A percentile compares a stretch with the other conserved stretches of the same genome.
Evolutionary conservation across 495 filamentous ascomycete species (phyloP).

Genomic region (Articulospora tetracladia): DNA sequence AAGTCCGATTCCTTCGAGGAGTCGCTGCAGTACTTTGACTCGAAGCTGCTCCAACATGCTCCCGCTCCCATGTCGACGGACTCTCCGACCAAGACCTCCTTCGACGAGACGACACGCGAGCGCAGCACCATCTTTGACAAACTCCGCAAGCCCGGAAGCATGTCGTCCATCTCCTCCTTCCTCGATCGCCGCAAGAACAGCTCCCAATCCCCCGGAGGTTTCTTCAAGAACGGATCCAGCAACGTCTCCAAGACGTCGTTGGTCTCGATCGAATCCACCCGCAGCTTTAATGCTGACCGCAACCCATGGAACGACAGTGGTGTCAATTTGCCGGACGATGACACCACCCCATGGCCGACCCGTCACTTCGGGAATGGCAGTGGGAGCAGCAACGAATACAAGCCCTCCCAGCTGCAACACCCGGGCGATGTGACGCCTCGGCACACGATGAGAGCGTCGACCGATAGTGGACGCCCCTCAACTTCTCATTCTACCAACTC

Average conservation of each 20-base stretch:
- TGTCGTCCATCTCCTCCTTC: constrained; percentile 88
- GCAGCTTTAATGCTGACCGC: constrained; percentile 79
- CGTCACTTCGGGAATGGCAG: constrained; percentile 54
- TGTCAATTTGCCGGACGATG: constrained; percentile 87
- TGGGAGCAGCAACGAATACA: constrained; percentile 56
- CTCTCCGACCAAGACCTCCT: constrained; percentile 74
- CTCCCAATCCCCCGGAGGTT: constrained; percentile 68
- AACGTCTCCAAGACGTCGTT: constrained; percentile 95
- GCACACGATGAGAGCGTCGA: constrained; percentile 75
- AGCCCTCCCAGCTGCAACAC: constrained; percentile 63
- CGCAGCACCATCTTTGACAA: constrained; percentile 81
- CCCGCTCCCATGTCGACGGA: constrained; percentile 75
- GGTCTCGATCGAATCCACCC: constrained; percentile 86
- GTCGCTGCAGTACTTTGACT: constrained; percentile 91
- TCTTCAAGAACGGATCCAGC: constrained; percentile 89
- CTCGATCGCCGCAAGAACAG: constrained; percentile 91
- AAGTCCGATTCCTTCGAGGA: constrained; percentile 99
- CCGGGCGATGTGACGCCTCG: constrained; percentile 76
- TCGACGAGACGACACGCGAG: constrained; percentile 73
- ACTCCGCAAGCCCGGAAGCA: constrained; percentile 87
- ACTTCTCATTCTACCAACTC: constrained; percentile 90
- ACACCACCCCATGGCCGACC: constrained; percentile 58
- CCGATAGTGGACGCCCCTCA: constrained; percentile 85
- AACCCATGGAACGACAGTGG: constrained; percentile 97
- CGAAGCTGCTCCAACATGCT: constrained; percentile 89